Evolutionary conservation across 2,329 filamentous ascomycete species (phyloP).

Genomic region (Aspergillus sp.): DNA sequence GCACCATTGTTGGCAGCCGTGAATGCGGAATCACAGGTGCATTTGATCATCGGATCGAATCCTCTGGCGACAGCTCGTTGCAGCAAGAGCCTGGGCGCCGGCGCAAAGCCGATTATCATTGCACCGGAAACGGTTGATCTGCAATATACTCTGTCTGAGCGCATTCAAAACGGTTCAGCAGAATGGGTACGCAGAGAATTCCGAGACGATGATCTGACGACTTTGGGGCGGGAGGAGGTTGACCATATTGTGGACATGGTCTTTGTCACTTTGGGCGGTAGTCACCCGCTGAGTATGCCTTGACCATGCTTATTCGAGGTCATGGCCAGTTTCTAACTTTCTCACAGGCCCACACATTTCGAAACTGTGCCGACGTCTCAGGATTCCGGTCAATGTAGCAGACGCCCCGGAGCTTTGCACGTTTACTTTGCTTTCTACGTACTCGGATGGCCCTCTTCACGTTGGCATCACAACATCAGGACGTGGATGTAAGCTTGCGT

Average conservation of each 20-base stretch:
- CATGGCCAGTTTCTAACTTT: conserved; percentile 17
- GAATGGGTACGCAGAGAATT: conserved; percentile 49
- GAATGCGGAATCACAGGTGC: conserved; percentile 46
- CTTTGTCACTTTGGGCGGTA: conserved; percentile 65
- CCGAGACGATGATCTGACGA: conserved; percentile 62
- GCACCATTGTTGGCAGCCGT: conserved; percentile 35
- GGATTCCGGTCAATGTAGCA: conserved; percentile 88
- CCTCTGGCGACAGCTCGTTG: conserved; percentile 81
- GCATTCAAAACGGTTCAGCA: conserved; percentile 37
- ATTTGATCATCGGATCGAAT: conserved; percentile 80
- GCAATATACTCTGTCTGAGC: conserved; percentile 49
- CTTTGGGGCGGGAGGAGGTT: conserved; percentile 72
- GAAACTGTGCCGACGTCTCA: conserved; percentile 63
- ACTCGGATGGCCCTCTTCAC: conserved; percentile 85
- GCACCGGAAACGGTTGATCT: conserved; percentile 58
- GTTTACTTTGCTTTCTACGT: conserved; percentile 81
- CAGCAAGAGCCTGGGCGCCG: conserved; percentile 69
- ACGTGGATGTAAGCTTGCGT: conserved; percentile 86
- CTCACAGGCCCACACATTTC: conserved; percentile 60
- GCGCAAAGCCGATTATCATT: conserved; percentile 73
- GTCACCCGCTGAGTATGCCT: conserved; percentile 45
- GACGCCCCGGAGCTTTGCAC: conserved; percentile 82
- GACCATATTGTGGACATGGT: conserved; percentile 78
- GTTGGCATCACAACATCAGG: conserved; percentile 95
- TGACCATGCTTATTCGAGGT: background rate